Evolutionary conservation across 306 rosid genomes (phyloP).

Genomic region (Acacia acuminata): DNA sequence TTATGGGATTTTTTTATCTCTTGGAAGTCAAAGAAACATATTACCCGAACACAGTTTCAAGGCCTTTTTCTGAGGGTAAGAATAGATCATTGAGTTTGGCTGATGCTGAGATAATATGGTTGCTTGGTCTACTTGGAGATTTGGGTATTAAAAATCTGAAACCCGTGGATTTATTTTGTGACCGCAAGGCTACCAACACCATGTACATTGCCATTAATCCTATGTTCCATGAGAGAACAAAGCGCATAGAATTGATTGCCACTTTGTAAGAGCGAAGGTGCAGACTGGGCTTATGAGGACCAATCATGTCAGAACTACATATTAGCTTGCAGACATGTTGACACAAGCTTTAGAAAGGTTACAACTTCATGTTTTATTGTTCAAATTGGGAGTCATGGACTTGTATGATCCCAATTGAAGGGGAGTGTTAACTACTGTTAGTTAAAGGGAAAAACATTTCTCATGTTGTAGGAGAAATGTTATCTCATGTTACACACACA

Average conservation of each 20-base stretch:
- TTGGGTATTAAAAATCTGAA: background rate
- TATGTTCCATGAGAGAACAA: background rate
- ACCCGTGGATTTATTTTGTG: background rate
- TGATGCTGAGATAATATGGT: background rate
- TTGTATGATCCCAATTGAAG: background rate
- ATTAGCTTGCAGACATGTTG: background rate
- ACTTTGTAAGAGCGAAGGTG: background rate
- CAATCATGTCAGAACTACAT: background rate
- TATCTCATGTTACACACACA: no score
- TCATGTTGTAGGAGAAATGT: no score
- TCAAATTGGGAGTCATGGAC: background rate
- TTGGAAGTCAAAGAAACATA: background rate
- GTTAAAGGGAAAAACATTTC: no score
- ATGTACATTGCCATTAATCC: background rate
- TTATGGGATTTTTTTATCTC: background rate
- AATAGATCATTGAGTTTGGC: background rate
- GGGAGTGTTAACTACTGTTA: background rate
- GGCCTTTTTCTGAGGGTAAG: background rate
- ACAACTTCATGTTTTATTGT: background rate
- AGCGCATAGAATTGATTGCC: background rate
- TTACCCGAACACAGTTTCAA: background rate
- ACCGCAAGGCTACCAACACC: background rate
- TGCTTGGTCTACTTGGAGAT: background rate
- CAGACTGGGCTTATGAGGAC: background rate
- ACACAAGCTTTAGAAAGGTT: background rate